These are phyloP conservation scores for Rhodotorula sp. DNA, from an alignment of 1,284 basidiomycete genomes.

Conservation along the genomic window DNA sequence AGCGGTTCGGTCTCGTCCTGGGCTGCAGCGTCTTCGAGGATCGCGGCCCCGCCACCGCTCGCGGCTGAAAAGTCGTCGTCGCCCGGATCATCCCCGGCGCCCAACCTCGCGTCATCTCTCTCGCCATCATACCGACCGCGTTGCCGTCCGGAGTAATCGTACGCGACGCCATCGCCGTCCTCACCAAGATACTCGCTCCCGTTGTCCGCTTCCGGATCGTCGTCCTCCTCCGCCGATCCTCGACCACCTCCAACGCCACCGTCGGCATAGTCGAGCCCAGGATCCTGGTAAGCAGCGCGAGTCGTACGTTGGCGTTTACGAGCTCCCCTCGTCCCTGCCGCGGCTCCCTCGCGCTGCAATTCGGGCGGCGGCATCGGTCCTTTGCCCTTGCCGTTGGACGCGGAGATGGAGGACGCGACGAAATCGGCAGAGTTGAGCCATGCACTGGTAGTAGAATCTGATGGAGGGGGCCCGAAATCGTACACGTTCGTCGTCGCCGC, in stretches of 20 bases:
- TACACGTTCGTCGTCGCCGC: too few species aligned
- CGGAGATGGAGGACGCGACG: neutral
- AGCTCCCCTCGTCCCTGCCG: neutral
- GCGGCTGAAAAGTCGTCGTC: neutral
- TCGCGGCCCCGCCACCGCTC: neutral
- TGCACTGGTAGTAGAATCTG: too few species aligned
- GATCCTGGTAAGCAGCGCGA: neutral
- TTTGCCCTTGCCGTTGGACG: slow-evolving; percentile 1
- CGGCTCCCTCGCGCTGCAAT: neutral
- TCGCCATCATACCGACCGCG: neutral
- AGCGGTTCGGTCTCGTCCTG: slow-evolving; percentile 80
- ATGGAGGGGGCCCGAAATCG: too few species aligned
- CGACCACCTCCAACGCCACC: neutral
- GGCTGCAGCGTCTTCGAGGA: slow-evolving; percentile 22
- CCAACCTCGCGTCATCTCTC: neutral
- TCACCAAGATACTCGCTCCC: neutral
- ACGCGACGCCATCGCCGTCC: neutral
- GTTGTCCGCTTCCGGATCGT: neutral
- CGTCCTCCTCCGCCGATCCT: neutral
- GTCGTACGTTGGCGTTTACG: neutral
- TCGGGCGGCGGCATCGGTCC: neutral
- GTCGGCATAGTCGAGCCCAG: neutral
- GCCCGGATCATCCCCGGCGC: neutral
- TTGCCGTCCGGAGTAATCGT: too few species aligned
- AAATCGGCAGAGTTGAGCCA: neutral